Base-by-base conservation (phyloP, 2,329 filamentous ascomycete genomes). In the Alternaria gaisen region DNA sequence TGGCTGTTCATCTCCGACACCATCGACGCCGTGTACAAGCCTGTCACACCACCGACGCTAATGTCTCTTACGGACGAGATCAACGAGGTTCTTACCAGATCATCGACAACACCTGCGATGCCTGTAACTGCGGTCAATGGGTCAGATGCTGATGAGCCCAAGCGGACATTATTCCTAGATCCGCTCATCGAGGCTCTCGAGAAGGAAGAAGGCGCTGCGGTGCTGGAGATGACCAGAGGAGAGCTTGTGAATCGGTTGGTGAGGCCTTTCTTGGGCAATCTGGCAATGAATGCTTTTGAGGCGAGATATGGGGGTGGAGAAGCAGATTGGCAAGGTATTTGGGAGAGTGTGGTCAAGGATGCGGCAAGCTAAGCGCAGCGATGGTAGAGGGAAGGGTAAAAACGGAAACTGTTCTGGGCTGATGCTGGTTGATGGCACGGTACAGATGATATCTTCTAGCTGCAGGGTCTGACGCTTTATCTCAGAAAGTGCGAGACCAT, bases 1-100 rank as follows among this genome's bases (percentile, higher is more conserved):
- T 99, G 95, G 95, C 87, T 98, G 4, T 99, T 97, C 78, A 90
- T 99, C 56, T 97, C 93, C 2, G 95, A 99, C 79, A 98, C 94
- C 14, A 94, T 97, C 66, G 95, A 99, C 72, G 94, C 95, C 1
- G 91, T 99, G 34, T 97, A 99, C 79, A 89, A 91, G 12, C 89
- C 92, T 0, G 81, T 87, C 14, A 56, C 44, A 82, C 84, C 53
- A 90, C 90, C 80, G 85, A 88, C 61, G 86, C 92, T 1, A 82
- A 91, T 68, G 3, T 92, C 92, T 3, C 85, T 98, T 5, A 90
- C 91, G 0, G 95, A 98, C 70, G 91, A 95, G 71, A 84, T 97
- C 9, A 90, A 92, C 0, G 92, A 96, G 67, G 89, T 90, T 57
- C 83, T 97, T 63, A 81, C 57, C 56, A 67, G 65, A 3, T 61